phyloP scores from a whole-genome alignment of 768 basidiomycete species.

The Psilocybe cubensis region DNA sequence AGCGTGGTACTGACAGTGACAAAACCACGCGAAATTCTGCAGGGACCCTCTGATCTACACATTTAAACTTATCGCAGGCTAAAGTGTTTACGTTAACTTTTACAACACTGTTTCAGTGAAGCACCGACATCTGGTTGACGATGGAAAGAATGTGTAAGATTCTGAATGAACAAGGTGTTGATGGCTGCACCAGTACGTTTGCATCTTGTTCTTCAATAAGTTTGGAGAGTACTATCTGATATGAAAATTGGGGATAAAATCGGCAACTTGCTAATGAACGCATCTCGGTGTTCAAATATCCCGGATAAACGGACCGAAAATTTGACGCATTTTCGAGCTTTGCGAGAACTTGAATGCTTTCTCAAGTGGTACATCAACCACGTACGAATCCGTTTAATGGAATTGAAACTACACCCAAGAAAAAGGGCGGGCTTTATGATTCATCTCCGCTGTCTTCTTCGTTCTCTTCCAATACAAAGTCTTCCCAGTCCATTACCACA shows the following conservation, averaged over 20 bases:
- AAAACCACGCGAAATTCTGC: background rate
- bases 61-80: background rate
- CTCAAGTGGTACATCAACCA: background rate
- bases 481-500: constrained; percentile 39
- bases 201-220: background rate
- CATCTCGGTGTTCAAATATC: constrained; percentile 2
- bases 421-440: background rate
- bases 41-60: background rate
- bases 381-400: background rate
- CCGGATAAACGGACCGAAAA: background rate
- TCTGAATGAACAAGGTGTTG: background rate
- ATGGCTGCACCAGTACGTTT: background rate
- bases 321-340: background rate
- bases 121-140: background rate
- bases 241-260: constrained; percentile 2
- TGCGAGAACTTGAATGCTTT: background rate
- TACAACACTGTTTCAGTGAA: background rate
- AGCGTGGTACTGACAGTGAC: background rate
- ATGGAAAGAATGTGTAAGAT: background rate
- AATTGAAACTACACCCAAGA: background rate
- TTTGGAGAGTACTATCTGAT: background rate
- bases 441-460: constrained; percentile 18
- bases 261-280: background rate
- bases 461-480: constrained; percentile 25
- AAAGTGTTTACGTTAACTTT: background rate